phyloP scores from a whole-genome alignment of 2,329 filamentous ascomycete species.

The Pseudonectria buxi region DNA sequence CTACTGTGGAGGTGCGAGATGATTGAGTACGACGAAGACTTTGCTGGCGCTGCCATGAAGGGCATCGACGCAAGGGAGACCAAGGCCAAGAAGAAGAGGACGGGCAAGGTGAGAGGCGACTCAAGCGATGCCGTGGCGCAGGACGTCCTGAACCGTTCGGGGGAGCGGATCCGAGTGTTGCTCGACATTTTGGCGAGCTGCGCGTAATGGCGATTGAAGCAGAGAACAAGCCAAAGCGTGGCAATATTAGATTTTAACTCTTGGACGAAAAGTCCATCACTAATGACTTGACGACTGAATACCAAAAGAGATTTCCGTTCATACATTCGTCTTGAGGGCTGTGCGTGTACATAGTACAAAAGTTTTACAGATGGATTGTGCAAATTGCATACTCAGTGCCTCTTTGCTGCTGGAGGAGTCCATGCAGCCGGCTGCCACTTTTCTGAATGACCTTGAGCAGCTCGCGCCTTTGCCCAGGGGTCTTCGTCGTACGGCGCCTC shows the following conservation, averaged over 20 bases:
- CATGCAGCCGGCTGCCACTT: constrained; percentile 62
- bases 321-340: too few species aligned
- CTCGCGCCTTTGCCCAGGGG: constrained; percentile 51
- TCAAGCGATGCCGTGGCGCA: constrained; percentile 35
- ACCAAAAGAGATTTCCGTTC: too few species aligned
- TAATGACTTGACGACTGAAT: too few species aligned
- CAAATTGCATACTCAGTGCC: constrained; percentile 12
- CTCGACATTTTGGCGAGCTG: constrained; percentile 27
- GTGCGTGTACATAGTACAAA: too few species aligned
- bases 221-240: not conserved
- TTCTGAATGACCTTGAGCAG: constrained; percentile 45
- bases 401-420: constrained; percentile 40
- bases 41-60: constrained; percentile 35
- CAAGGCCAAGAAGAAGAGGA: constrained; percentile 39
- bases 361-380: not conserved
- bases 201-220: not conserved
- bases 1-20: constrained; percentile 36
- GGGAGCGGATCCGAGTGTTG: constrained; percentile 35
- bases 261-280: not conserved
- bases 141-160: constrained; percentile 38
- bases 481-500: constrained; percentile 28
- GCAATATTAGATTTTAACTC: not conserved
- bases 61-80: constrained; percentile 44
- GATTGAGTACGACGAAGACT: constrained; percentile 27
- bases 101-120: constrained; percentile 25